Conservation (phyloP, 176 grass and related monocot species). For the Areca catechu region DNA sequence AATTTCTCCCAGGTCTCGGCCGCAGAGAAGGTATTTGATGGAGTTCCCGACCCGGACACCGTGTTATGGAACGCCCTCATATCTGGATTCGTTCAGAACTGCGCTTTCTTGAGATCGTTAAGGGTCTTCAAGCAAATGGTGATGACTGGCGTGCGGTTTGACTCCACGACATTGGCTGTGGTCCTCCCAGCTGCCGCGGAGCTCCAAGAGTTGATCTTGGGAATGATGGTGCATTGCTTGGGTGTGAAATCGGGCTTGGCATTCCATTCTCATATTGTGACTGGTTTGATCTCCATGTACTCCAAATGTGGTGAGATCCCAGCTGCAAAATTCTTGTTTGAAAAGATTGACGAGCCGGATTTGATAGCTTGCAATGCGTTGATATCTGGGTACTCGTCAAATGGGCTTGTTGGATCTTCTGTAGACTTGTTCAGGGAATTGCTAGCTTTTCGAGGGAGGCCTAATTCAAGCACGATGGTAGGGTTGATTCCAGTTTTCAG, state of each 20-base stretch:
- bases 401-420: conserved; percentile 7
- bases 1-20: conserved; percentile 8
- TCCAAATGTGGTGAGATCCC: conserved; percentile 16
- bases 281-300: conserved; percentile 27
- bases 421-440: conserved; percentile 15
- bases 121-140: conserved; percentile 8
- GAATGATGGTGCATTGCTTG: conserved; percentile 12
- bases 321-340: conserved; percentile 14
- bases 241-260: conserved; percentile 11
- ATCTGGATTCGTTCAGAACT: conserved; percentile 17
- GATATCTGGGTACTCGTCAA: conserved; percentile 19
- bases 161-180: conserved; percentile 19
- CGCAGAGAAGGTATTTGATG: conserved; percentile 20
- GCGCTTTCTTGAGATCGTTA: not conserved
- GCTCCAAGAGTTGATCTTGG: conserved; percentile 21
- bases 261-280: conserved; percentile 9
- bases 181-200: conserved; percentile 16
- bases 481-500: conserved; percentile 15
- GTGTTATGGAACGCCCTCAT: conserved; percentile 25
- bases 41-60: conserved; percentile 16
- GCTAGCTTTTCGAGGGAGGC: conserved; percentile 1
- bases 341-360: conserved; percentile 2
- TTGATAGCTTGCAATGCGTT: conserved; percentile 19
- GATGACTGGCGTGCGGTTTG: not conserved
- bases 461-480: conserved; percentile 21